Evolutionary conservation across 352 stramenopile species (phyloP).

Genomic region (Globisporangium okanoganense): DNA sequence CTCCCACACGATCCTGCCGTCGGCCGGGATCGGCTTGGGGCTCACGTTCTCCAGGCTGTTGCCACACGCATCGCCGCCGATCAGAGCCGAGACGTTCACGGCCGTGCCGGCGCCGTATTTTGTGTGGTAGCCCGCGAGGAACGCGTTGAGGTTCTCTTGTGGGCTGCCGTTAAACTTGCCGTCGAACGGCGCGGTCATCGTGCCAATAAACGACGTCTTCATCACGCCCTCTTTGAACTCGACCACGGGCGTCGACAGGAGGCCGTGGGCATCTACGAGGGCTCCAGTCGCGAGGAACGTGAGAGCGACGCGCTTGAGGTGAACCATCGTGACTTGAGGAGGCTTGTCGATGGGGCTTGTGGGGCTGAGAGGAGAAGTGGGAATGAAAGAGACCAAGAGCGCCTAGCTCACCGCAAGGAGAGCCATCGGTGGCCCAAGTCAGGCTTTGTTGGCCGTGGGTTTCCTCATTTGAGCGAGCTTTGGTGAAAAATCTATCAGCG

Average conservation of each 20-base stretch:
- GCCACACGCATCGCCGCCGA: background rate
- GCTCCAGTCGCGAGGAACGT: background rate
- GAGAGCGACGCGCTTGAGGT: background rate
- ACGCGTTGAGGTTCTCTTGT: conserved; percentile 37
- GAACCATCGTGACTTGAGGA: too few relatives aligned
- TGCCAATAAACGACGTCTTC: conserved; percentile 32
- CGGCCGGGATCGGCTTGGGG: background rate
- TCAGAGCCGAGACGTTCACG: background rate
- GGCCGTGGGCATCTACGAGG: conserved; percentile 41
- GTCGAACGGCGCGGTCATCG: conserved; percentile 35
- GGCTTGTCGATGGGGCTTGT: too few relatives aligned
- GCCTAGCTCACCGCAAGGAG: too few relatives aligned
- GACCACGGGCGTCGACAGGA: conserved; percentile 34
- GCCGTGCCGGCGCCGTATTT: too few relatives aligned
- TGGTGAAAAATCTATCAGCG: too few relatives aligned
- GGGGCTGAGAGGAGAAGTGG: too few relatives aligned
- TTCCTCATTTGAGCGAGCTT: too few relatives aligned
- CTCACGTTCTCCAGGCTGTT: background rate
- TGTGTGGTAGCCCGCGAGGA: conserved; percentile 10
- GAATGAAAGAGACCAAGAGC: too few relatives aligned
- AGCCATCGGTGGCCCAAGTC: too few relatives aligned
- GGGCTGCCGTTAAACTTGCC: conserved; percentile 61
- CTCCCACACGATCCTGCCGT: background rate
- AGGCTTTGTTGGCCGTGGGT: too few relatives aligned
- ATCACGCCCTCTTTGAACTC: conserved; percentile 31